Percentiles rank a stretch among this genome's conserved stretches.
phyloP scores from a whole-genome alignment of 1,284 basidiomycete species.

The Sporisorium exsertum region DNA sequence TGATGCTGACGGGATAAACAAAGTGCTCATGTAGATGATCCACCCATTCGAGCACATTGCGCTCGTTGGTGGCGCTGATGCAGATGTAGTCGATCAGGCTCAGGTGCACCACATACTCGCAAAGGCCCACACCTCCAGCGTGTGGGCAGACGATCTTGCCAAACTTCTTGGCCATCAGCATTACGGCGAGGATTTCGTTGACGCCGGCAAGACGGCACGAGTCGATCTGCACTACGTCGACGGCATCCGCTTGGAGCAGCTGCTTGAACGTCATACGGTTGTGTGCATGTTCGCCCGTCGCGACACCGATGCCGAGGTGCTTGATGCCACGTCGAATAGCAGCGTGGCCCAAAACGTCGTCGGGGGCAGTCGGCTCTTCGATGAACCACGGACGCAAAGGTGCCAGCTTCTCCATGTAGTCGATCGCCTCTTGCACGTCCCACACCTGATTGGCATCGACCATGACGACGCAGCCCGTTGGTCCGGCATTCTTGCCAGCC shows the following conservation, averaged over 20 bases:
- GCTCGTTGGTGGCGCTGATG: conserved; percentile 89
- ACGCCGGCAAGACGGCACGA: conserved; percentile 91
- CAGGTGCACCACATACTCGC: conserved; percentile 87
- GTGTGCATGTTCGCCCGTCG: conserved; percentile 95
- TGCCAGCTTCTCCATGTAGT: conserved; percentile 84
- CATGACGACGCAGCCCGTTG: conserved; percentile 92
- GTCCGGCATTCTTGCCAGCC: conserved; percentile 86
- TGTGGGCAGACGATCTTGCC: conserved; percentile 80
- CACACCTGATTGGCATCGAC: conserved; percentile 97
- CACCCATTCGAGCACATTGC: conserved; percentile 83
- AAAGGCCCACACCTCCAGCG: conserved; percentile 93
- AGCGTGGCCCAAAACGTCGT: conserved; percentile 75
- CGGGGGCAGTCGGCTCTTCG: conserved; percentile 69
- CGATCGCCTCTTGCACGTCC: conserved; percentile 92
- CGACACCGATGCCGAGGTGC: conserved; percentile 87
- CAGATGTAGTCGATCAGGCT: conserved; percentile 83
- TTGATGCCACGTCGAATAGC: conserved; percentile 82
- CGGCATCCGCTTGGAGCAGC: conserved; percentile 88
- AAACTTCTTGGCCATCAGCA: conserved; percentile 91
- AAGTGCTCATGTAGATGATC: conserved; percentile 94
- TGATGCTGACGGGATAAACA: conserved; percentile 87
- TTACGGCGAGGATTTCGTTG: conserved; percentile 90
- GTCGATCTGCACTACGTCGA: conserved; percentile 96
- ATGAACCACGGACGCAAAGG: conserved; percentile 90
- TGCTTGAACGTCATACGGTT: conserved; percentile 97